Percentiles rank a stretch among this genome's conserved stretches.
Evolutionary conservation across 371 early-diverging fungal species (phyloP).

Genomic region (Mucor sp.): DNA sequence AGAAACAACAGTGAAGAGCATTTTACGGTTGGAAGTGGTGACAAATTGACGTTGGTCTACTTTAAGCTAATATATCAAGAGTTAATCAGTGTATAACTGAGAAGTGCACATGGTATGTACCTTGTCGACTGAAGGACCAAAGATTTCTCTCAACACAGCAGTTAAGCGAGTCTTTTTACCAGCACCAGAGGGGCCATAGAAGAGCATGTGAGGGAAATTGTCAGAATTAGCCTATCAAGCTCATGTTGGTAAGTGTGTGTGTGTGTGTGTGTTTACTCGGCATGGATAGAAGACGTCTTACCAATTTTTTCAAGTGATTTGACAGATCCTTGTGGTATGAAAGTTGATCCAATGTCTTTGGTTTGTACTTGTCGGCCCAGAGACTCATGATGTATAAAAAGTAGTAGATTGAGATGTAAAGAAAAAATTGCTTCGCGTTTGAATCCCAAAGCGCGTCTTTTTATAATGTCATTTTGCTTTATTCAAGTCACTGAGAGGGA

Average conservation of each 20-base stretch:
- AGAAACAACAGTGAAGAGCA: constrained; percentile 83
- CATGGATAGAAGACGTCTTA: constrained; percentile 20
- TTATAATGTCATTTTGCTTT: not conserved
- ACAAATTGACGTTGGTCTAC: constrained; percentile 84
- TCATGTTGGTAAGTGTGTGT: not conserved
- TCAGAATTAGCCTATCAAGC: constrained; percentile 66
- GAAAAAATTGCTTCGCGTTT: not conserved
- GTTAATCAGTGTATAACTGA: not conserved
- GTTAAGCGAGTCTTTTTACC: constrained; percentile 98
- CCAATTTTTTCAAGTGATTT: constrained; percentile 77
- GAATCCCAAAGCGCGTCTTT: constrained; percentile 2
- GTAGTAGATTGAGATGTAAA: not conserved
- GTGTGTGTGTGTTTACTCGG: too few species aligned
- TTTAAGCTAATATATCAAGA: constrained; percentile 65
- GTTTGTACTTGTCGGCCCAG: constrained; percentile 98
- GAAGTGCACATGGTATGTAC: constrained; percentile 35
- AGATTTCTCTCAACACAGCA: constrained; percentile 84
- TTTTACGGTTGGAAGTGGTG: constrained; percentile 82
- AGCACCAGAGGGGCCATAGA: constrained; percentile 96
- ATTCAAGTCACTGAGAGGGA: not conserved
- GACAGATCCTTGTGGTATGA: constrained; percentile 81
- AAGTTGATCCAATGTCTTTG: constrained; percentile 84
- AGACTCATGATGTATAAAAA: constrained; percentile 68
- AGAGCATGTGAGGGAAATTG: constrained; percentile 95
- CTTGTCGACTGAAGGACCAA: constrained; percentile 93